Conservation (phyloP, 768 basidiomycete species). For the Termitomyces heimii region DNA sequence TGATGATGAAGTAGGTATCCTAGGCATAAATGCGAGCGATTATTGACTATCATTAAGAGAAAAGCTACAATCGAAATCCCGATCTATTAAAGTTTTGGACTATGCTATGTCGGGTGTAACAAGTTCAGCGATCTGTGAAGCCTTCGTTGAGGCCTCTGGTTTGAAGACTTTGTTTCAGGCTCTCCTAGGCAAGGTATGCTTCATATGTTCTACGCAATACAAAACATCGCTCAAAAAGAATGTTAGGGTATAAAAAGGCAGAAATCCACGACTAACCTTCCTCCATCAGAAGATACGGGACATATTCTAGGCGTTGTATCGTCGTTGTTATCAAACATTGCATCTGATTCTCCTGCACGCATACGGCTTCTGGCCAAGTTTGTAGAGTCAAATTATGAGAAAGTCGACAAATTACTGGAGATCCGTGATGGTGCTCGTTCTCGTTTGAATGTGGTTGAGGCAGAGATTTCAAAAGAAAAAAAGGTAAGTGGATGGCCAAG, state of each 20-base stretch:
- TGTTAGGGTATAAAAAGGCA: slow-evolving; percentile 56
- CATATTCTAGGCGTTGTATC: slow-evolving; percentile 87
- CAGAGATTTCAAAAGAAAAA: slow-evolving; percentile 64
- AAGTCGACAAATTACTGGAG: slow-evolving; percentile 90
- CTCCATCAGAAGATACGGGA: slow-evolving; percentile 73
- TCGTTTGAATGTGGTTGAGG: slow-evolving; percentile 55
- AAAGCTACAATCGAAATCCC: slow-evolving; percentile 72
- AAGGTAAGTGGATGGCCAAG: slow-evolving; percentile 34
- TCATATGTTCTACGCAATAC: background rate
- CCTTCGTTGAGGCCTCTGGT: slow-evolving; percentile 84
- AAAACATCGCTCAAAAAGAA: slow-evolving; percentile 6
- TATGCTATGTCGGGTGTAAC: slow-evolving; percentile 81
- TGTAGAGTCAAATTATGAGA: slow-evolving; percentile 89
- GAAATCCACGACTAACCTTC: slow-evolving; percentile 38
- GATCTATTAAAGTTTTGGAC: slow-evolving; percentile 88
- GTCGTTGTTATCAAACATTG: slow-evolving; percentile 82
- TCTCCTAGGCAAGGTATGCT: slow-evolving; percentile 86
- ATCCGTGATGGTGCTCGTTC: slow-evolving; percentile 66
- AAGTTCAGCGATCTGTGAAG: slow-evolving; percentile 66
- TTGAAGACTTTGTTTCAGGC: slow-evolving; percentile 86
- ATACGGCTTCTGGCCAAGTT: slow-evolving; percentile 89
- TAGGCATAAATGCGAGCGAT: slow-evolving; percentile 1
- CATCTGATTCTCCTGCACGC: slow-evolving; percentile 76
- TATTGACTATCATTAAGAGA: slow-evolving; percentile 42
- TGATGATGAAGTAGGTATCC: slow-evolving; percentile 85